Evolutionary conservation across 2,329 filamentous ascomycete species (phyloP), one percentile per base, ranked within the genome.

Genomic region (Aureobasidium lini): DNA sequence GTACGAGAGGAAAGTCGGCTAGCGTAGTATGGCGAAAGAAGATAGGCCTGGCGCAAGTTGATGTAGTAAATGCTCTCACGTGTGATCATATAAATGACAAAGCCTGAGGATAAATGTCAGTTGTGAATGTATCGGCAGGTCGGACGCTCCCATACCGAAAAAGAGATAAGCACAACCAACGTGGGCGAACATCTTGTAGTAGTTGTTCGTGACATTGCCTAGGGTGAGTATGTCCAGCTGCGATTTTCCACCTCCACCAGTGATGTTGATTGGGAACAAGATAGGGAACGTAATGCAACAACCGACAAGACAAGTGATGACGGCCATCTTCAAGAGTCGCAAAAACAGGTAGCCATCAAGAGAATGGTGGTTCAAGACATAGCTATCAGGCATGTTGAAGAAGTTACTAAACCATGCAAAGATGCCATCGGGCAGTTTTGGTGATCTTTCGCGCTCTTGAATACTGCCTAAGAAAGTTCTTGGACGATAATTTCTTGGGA

Each of bases 271-370:
- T 0, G 94, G 92, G 84, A 88, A 90, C 23, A 97, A 78, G 40
- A 96, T 79, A 0, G 94, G 93, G 86, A 89, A 96, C 16, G 90
- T 92, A 61, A 97, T 86, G 66, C 82, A 77, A 68, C 86, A 89
- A 60, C 94, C 94, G 9, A 93, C 86, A 47, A 97, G 82, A 74
- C 88, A 92, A 64, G 95, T 87, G 61, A 88, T 80, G 58, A 87
- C 83, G 31, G 87, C 77, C 57, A 94, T 87, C 69, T 91, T 90
- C 64, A 97, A 76, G 69, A 93, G 96, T 37, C 93, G 90, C 31
- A 97, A 79, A 71, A 95, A 90, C 54, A 97, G 84, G 73, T 93
- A 97, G 34, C 88, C 89, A 71, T 99, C 93, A 63, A 99, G 83
- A 0, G 91, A 95, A 71, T 93, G 90, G 76, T 96, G 90, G 68